phyloP scores from a whole-genome alignment of 1,284 basidiomycete species.

The Sanghuangporus weigelae region DNA sequence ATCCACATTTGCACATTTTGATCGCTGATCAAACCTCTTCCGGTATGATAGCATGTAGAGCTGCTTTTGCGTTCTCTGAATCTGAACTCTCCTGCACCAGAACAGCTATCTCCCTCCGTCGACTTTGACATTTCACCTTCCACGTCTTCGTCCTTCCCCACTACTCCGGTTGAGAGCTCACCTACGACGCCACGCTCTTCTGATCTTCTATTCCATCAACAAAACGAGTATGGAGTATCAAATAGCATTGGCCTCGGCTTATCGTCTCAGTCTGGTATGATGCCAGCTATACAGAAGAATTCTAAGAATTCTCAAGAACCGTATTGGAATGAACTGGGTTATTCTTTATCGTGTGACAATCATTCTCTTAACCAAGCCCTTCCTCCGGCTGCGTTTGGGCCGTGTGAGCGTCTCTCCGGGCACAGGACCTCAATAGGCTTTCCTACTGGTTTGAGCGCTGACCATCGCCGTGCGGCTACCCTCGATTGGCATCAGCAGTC shows the following conservation, averaged over 20 bases:
- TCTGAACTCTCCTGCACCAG: conserved; percentile 64
- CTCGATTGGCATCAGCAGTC: conserved; percentile 9
- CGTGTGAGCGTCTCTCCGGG: conserved; percentile 2
- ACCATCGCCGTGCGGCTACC: background rate
- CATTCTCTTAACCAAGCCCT: background rate
- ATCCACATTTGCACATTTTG: conserved; percentile 21
- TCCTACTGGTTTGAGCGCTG: background rate
- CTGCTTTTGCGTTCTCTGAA: conserved; percentile 70
- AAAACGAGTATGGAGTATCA: conserved; percentile 41
- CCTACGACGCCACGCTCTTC: conserved; percentile 46
- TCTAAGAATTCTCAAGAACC: conserved; percentile 6
- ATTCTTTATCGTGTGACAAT: background rate
- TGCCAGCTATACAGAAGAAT: conserved; percentile 1
- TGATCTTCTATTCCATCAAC: conserved; percentile 47
- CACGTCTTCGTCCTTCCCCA: conserved; percentile 43
- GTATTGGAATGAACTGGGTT: conserved; percentile 6
- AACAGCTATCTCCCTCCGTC: conserved; percentile 35
- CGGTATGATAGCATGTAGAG: conserved; percentile 56
- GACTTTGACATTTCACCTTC: conserved; percentile 34
- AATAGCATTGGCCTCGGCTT: conserved; percentile 22
- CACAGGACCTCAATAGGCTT: background rate
- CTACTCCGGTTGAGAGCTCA: conserved; percentile 65
- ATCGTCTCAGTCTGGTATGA: conserved; percentile 1
- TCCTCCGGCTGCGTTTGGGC: background rate
- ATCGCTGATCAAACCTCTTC: conserved; percentile 14